phyloP scores from a whole-genome alignment of 257 asterid genomes.

The Osmanthus fragrans region DNA sequence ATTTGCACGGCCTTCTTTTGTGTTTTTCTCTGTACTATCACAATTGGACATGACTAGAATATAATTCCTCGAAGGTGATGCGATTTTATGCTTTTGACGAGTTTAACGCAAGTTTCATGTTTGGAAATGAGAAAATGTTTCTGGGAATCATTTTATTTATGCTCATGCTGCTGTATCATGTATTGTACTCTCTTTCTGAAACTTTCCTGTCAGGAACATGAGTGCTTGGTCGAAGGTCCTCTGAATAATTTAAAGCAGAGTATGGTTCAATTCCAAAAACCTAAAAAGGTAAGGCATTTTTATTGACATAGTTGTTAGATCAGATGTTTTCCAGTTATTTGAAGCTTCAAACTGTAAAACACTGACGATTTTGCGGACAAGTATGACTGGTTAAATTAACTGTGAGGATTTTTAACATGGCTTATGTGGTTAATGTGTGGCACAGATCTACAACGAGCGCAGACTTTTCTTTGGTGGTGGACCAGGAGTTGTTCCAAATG shows the following conservation, averaged over 20 bases:
- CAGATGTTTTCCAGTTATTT: not conserved
- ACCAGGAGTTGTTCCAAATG: constrained; percentile 73
- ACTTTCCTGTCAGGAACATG: constrained; percentile 63
- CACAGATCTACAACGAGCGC: constrained; percentile 82
- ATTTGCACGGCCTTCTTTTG: constrained; percentile 8
- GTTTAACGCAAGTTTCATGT: not conserved
- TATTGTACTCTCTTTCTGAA: constrained; percentile 10
- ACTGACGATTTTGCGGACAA: not conserved
- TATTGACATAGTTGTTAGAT: not conserved
- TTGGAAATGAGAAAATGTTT: constrained; percentile 1
- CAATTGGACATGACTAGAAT: not conserved
- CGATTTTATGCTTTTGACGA: constrained; percentile 2
- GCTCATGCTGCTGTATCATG: constrained; percentile 1
- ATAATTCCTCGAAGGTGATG: constrained; percentile 17
- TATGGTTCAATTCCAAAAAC: constrained; percentile 99
- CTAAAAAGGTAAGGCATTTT: constrained; percentile 63
- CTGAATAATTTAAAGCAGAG: constrained; percentile 94
- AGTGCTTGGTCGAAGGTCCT: constrained; percentile 99
- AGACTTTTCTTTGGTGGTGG: constrained; percentile 93
- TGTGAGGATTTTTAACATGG: constrained; percentile 22
- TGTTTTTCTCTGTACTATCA: no score
- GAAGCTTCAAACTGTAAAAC: not conserved
- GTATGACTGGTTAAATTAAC: not conserved
- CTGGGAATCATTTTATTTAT: not conserved
- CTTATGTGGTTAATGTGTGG: constrained; percentile 28